Base-by-base conservation (phyloP, 1,284 basidiomycete genomes). In the Boletellus deceptivus region DNA sequence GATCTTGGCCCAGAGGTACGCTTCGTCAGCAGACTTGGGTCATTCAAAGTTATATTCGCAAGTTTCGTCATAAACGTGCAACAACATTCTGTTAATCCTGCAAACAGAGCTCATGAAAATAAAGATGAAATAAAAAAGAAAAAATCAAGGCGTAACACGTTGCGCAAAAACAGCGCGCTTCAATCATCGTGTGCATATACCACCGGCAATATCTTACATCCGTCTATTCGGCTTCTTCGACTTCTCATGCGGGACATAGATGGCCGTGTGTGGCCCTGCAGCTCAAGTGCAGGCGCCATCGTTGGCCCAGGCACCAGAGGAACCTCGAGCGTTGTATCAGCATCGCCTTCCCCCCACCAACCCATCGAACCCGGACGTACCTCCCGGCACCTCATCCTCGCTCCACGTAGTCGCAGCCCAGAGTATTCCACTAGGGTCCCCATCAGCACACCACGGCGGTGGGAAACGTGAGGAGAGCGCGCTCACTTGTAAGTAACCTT, bases 351-450 rank as follows among this genome's bases (percentile, higher is more conserved):
- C 25, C 29, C 29, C 29, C 11, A 11, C 11, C 25, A 34, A 0
- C 24, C 2, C 17, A 8, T 31, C 4, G 3, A 22, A 7, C 31
- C 1, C 13, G 6, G 17, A 37, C 11, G 3, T 29, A 67, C 65
- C 60, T 61, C 63, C 66, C 0, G 62, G 62, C 3, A 6, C 9
- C 16, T 65, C 63, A 10, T 24, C 20, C 43, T 64, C 6, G 27
- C 56, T 57, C 63, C 66, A 64, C 24, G 53, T 52, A 18, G 33
- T 55, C 10, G 64, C 63, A 39, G 56, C 60, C 63, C 63, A 64
- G 29, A 67, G 62, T 25, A 46, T 18, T 0, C 65, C 63, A 42
- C 65, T 67, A 20, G 16, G 18, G 11, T n/a, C 11, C 3, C 0
- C 13, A 20, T 63, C 38, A 65, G 49, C 24, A 27, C 34, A 16